Evolutionary conservation across 345 rosid species (phyloP).

Genomic region (Litchi chinensis): DNA sequence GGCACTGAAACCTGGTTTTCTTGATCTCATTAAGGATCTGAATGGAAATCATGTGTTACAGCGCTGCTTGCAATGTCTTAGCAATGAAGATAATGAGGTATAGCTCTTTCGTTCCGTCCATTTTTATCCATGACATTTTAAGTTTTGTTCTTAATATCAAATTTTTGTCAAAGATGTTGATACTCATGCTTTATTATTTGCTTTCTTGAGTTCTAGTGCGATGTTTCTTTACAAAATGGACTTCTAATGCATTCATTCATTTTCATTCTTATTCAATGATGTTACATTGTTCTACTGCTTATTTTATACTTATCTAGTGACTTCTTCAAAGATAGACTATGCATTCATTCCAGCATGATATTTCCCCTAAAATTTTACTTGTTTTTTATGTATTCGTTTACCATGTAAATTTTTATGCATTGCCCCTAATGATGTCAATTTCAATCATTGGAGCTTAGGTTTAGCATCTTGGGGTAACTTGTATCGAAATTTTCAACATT

Average conservation of each 20-base stretch:
- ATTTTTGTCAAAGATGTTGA: neutral
- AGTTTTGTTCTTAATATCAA: neutral
- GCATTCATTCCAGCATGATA: slow-evolving; percentile 5
- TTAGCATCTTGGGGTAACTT: neutral
- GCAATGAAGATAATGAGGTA: slow-evolving; percentile 62
- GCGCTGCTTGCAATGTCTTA: slow-evolving; percentile 64
- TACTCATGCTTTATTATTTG: neutral
- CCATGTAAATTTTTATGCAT: slow-evolving; percentile 7
- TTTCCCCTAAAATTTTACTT: neutral
- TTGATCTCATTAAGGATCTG: slow-evolving; percentile 63
- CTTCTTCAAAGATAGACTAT: neutral
- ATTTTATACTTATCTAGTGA: neutral
- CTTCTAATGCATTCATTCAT: neutral
- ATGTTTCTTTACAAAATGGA: neutral
- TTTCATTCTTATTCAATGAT: neutral
- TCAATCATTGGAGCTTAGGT: neutral
- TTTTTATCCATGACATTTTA: slow-evolving; percentile 6
- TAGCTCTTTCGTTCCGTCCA: slow-evolving; percentile 11
- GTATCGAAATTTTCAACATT: neutral
- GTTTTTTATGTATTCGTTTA: neutral
- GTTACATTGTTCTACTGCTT: neutral
- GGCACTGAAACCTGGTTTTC: slow-evolving; percentile 64
- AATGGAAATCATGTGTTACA: slow-evolving; percentile 85
- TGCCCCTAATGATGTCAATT: neutral
- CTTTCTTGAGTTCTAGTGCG: neutral